Evolutionary conservation across 2,329 filamentous ascomycete species (phyloP).

Genomic region (Pseudopyrenochaeta lycopersici): DNA sequence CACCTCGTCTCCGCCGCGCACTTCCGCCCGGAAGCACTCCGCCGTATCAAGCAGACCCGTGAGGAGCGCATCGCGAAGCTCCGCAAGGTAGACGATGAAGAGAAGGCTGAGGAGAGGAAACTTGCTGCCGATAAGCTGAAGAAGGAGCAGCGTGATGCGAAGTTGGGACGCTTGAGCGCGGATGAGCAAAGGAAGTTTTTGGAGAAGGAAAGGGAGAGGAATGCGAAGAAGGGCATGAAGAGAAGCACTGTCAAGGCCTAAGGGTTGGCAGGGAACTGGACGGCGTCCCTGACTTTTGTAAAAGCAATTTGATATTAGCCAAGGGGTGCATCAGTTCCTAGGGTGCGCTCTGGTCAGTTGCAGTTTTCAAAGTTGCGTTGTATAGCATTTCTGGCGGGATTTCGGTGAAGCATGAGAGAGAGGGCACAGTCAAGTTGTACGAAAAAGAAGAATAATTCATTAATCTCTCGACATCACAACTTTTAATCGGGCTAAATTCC

Average conservation of each 20-base stretch:
- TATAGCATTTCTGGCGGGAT: not conserved
- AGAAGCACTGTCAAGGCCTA: slow-evolving; percentile 64
- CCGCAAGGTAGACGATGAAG: slow-evolving; percentile 78
- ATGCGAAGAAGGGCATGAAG: slow-evolving; percentile 75
- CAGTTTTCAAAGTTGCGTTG: not conserved
- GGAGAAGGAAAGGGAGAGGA: slow-evolving; percentile 89
- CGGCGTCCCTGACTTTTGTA: too few relatives aligned
- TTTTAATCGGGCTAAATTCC: too few relatives aligned
- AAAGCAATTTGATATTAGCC: too few relatives aligned
- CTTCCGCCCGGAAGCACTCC: slow-evolving; percentile 87
- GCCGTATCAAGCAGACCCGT: slow-evolving; percentile 81
- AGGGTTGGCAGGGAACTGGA: not conserved
- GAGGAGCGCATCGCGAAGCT: slow-evolving; percentile 84
- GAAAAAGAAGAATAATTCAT: slow-evolving; percentile 2
- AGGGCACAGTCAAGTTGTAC: not conserved
- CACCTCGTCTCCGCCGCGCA: slow-evolving; percentile 77
- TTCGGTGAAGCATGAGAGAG: not conserved
- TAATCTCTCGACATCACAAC: not conserved
- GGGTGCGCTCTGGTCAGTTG: not conserved
- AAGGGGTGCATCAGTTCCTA: not conserved
- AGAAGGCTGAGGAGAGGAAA: slow-evolving; percentile 70
- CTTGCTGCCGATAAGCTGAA: slow-evolving; percentile 69
- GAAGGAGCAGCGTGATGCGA: slow-evolving; percentile 76
- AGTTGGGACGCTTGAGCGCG: slow-evolving; percentile 75
- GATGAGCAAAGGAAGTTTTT: slow-evolving; percentile 63